Conservation (phyloP, 169 alveolate species). For the Cryptosporidium ryanae region DNA sequence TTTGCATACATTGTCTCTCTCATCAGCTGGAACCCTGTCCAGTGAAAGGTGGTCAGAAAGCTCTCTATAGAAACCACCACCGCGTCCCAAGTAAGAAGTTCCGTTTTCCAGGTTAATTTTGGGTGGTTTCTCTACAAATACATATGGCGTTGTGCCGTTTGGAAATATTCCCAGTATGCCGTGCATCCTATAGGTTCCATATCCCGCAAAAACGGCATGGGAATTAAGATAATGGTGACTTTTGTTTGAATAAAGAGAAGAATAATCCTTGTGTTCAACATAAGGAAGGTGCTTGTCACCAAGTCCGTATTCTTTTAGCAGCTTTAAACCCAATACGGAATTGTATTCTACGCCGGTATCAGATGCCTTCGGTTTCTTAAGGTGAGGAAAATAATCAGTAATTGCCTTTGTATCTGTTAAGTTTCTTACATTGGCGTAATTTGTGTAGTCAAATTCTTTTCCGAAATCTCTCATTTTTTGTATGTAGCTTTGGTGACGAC, state of each 20-base stretch:
- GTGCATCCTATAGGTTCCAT: constrained; percentile 20
- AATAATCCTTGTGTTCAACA: constrained; percentile 46
- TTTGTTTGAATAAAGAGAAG: constrained; percentile 12
- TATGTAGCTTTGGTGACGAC: constrained; percentile 69
- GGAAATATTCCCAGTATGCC: constrained; percentile 73
- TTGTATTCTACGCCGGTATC: constrained; percentile 44
- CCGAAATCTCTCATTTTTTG: constrained; percentile 16
- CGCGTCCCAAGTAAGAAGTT: background rate
- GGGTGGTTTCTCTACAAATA: constrained; percentile 17
- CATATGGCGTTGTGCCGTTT: constrained; percentile 67
- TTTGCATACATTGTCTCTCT: constrained; percentile 36
- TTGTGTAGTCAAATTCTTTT: constrained; percentile 6
- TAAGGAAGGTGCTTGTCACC: constrained; percentile 58
- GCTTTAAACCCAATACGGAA: constrained; percentile 23
- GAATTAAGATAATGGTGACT: constrained; percentile 35
- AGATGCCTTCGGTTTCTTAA: background rate
- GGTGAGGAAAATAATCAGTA: constrained; percentile 23
- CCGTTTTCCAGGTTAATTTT: constrained; percentile 14
- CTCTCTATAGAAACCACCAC: constrained; percentile 68
- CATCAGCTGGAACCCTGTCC: constrained; percentile 54
- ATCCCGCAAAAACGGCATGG: constrained; percentile 63
- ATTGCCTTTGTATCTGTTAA: constrained; percentile 22
- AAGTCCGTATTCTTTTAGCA: constrained; percentile 35
- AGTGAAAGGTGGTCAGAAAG: constrained; percentile 46
- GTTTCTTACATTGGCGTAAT: constrained; percentile 56